Conservation (phyloP, 768 basidiomycete genomes). For the Lentinula raphanica region DNA sequence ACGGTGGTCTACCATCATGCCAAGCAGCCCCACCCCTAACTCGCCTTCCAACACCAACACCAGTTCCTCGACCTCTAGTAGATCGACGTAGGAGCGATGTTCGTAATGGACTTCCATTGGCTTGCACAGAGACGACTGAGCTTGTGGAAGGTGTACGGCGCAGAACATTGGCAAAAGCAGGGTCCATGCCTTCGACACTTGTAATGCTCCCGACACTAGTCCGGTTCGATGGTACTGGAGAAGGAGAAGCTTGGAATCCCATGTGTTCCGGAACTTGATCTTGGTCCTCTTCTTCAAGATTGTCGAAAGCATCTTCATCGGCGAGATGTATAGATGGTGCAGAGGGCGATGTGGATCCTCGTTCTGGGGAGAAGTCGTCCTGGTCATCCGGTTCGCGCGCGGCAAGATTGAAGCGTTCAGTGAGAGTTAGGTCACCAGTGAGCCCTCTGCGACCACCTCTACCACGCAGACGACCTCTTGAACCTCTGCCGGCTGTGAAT, state of each 20-base stretch:
- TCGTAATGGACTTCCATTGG: slow-evolving; percentile 53
- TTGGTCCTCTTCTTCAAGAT: slow-evolving; percentile 22
- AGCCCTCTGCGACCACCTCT: slow-evolving; percentile 29
- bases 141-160: slow-evolving; percentile 48
- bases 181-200: slow-evolving; percentile 79
- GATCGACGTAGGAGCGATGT: slow-evolving; percentile 50
- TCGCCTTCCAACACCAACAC: slow-evolving; percentile 40
- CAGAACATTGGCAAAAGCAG: slow-evolving; percentile 75
- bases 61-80: slow-evolving; percentile 37
- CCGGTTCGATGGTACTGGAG: slow-evolving; percentile 52
- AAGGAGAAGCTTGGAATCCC: slow-evolving; percentile 22
- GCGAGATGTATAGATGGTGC: slow-evolving; percentile 28
- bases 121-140: slow-evolving; percentile 24
- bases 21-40: slow-evolving; percentile 63
- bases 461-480: slow-evolving; percentile 7
- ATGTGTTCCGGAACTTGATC: slow-evolving; percentile 21
- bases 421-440: slow-evolving; percentile 26
- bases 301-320: slow-evolving; percentile 9
- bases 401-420: slow-evolving; percentile 34
- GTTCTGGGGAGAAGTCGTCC: not conserved
- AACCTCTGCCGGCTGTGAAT: slow-evolving; percentile 2
- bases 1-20: slow-evolving; percentile 65
- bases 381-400: not conserved
- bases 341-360: slow-evolving; percentile 20
- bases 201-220: slow-evolving; percentile 33